A percentile compares a stretch with the other conserved stretches of the same genome.
Evolutionary conservation across 768 basidiomycete species (phyloP).

Genomic region (Coprinopsis strossmayeri): DNA sequence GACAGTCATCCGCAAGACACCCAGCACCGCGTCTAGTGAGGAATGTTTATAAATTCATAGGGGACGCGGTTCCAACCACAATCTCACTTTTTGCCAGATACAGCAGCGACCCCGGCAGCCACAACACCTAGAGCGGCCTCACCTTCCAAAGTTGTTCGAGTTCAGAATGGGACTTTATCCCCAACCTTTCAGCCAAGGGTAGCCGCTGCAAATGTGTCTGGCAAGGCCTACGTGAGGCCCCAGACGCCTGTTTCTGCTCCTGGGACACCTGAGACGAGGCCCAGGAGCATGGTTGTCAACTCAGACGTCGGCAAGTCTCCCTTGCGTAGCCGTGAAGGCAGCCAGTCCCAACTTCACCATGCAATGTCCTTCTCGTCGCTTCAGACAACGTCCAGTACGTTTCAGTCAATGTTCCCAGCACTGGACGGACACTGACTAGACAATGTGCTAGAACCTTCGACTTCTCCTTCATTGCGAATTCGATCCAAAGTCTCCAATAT

Average conservation of each 20-base stretch:
- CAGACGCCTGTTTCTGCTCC: constrained; percentile 26
- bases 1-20: constrained; percentile 25
- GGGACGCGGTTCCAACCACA: constrained; percentile 1
- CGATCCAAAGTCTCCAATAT: constrained; percentile 57
- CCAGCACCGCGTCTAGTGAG: constrained; percentile 9
- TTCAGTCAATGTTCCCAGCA: too few species aligned
- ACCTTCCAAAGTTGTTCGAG: constrained; percentile 35
- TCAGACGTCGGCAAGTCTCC: constrained; percentile 17
- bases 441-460: too few species aligned
- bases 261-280: constrained; percentile 26
- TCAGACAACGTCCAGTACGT: constrained; percentile 18
- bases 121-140: constrained; percentile 33
- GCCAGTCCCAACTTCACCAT: constrained; percentile 28
- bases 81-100: constrained; percentile 4
- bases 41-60: not conserved
- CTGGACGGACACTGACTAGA: too few species aligned
- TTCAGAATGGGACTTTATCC: constrained; percentile 27
- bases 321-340: constrained; percentile 21
- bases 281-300: constrained; percentile 19
- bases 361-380: constrained; percentile 30
- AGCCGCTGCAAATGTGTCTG: constrained; percentile 16
- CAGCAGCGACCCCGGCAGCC: constrained; percentile 22
- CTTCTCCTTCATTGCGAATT: constrained; percentile 34
- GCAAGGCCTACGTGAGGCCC: constrained; percentile 21
- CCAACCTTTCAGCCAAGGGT: constrained; percentile 23